A percentile compares a stretch with the other conserved stretches of the same genome.
These are phyloP conservation scores for Termitomyces sp. DNA, from an alignment of 768 basidiomycete species.

Conservation along the genomic window DNA sequence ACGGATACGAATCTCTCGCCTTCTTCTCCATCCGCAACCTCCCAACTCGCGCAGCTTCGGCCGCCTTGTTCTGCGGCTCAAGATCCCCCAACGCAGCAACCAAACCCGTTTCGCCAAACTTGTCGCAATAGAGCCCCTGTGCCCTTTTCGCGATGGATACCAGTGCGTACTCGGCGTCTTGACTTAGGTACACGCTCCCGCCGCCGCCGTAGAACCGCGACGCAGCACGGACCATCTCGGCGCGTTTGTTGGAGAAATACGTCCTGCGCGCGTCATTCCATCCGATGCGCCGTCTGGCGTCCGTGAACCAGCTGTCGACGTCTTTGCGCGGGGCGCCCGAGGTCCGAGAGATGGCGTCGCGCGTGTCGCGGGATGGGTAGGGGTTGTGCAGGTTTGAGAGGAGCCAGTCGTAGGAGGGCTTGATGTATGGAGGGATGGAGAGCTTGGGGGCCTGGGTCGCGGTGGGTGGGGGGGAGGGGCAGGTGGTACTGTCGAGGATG, in stretches of 20 bases:
- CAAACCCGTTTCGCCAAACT: constrained; percentile 8
- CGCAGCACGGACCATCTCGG: constrained; percentile 32
- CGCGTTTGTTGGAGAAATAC: constrained; percentile 27
- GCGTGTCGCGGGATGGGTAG: constrained; percentile 35
- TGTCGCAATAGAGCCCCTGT: constrained; percentile 17
- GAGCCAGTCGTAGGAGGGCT: constrained; percentile 35
- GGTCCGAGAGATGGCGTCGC: constrained; percentile 19
- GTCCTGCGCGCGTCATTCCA: constrained; percentile 39
- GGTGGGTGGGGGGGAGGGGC: not conserved
- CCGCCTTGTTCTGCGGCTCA: constrained; percentile 14
- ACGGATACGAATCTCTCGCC: not conserved
- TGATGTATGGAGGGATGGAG: not conserved
- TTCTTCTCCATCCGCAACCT: not conserved
- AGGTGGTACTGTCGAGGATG: not conserved
- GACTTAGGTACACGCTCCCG: constrained; percentile 15
- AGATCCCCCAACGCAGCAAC: constrained; percentile 23
- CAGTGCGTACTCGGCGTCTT: not conserved
- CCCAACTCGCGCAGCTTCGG: constrained; percentile 6
- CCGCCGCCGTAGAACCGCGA: constrained; percentile 23
- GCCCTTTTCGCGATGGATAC: constrained; percentile 1
- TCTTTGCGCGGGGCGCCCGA: constrained; percentile 14
- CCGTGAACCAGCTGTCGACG: constrained; percentile 45
- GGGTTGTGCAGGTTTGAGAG: constrained; percentile 44
- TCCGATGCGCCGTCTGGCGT: constrained; percentile 44
- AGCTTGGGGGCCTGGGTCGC: not conserved